A percentile compares a stretch with the other conserved stretches of the same genome.
phyloP scores from a whole-genome alignment of 352 stramenopile genomes.

The Globisporangium cylindrosporum region DNA sequence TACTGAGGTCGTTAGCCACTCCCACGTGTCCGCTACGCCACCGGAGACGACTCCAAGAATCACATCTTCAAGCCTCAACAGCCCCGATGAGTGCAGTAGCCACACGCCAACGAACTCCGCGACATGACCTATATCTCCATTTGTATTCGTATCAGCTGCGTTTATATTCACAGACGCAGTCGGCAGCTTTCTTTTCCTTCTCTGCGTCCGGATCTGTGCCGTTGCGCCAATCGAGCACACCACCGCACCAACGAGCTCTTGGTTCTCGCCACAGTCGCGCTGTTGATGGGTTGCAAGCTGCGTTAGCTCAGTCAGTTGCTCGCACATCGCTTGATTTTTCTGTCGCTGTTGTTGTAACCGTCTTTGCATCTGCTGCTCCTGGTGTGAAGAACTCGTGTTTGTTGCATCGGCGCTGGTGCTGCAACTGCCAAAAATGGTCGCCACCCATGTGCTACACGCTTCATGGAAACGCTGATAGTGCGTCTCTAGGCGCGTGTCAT shows the following conservation, averaged over 20 bases:
- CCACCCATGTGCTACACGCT: slow-evolving; percentile 5
- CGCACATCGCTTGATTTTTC: background rate
- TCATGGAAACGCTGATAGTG: background rate
- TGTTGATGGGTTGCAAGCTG: background rate
- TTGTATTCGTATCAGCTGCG: no score
- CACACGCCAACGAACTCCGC: slow-evolving; percentile 13
- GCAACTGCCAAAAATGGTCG: background rate
- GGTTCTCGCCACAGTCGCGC: background rate
- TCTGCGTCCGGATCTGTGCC: background rate
- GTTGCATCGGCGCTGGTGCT: background rate
- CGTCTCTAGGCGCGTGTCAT: background rate
- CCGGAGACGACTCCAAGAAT: background rate
- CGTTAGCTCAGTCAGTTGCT: background rate
- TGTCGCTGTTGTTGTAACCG: slow-evolving; percentile 1
- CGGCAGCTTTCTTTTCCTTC: slow-evolving; percentile 7
- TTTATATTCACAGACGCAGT: background rate
- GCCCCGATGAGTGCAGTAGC: slow-evolving; percentile 13
- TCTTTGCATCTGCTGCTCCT: background rate
- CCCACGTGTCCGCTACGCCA: background rate
- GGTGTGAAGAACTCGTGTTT: background rate
- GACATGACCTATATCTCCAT: background rate
- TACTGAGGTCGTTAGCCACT: slow-evolving; percentile 8
- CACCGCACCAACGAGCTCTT: slow-evolving; percentile 7
- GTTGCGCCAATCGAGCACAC: slow-evolving; percentile 7
- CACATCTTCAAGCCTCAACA: slow-evolving; percentile 27